Percentiles rank a stretch among this genome's conserved stretches.
These are phyloP conservation scores for Penicillium diatomitis DNA, from an alignment of 495 filamentous ascomycete genomes.

Conservation along the genomic window DNA sequence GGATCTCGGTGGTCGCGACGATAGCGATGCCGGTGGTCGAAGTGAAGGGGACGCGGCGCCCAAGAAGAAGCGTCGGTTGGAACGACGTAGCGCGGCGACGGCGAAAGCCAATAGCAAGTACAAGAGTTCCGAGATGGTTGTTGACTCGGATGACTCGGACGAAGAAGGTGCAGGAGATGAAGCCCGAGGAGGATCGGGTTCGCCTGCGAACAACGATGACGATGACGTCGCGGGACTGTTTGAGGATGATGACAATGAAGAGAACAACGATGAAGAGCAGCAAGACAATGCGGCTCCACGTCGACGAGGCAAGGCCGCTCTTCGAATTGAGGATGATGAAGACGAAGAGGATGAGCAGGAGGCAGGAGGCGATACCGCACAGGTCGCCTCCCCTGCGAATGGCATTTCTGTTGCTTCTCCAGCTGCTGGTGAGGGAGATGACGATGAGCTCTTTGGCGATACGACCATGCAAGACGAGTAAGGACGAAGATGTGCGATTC, in stretches of 20 bases:
- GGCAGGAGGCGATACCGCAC: neutral
- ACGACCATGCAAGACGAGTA: constrained; percentile 19
- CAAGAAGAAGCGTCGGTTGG: constrained; percentile 44
- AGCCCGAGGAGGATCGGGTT: neutral
- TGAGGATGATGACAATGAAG: constrained; percentile 21
- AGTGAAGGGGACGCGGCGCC: constrained; percentile 31
- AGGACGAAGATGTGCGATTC: neutral
- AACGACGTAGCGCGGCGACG: constrained; percentile 47
- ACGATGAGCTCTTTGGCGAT: constrained; percentile 20
- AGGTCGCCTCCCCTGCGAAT: neutral
- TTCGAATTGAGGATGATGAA: constrained; percentile 37
- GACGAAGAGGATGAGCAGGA: constrained; percentile 30
- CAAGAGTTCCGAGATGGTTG: constrained; percentile 73
- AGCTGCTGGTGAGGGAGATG: neutral
- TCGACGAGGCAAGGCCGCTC: constrained; percentile 26
- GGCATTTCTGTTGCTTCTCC: neutral
- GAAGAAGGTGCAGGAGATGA: constrained; percentile 21
- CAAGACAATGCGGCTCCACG: constrained; percentile 26
- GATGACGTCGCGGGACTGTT: constrained; percentile 26
- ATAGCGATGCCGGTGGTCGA: constrained; percentile 16
- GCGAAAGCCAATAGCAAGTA: constrained; percentile 46
- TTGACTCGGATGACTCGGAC: constrained; percentile 59
- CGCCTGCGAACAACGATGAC: neutral
- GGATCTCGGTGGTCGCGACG: constrained; percentile 3
- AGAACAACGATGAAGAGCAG: neutral